A percentile compares a stretch with the other conserved stretches of the same genome.
Conservation (phyloP, 73 alveolate genomes). For the Paramecium caudatum region DNA sequence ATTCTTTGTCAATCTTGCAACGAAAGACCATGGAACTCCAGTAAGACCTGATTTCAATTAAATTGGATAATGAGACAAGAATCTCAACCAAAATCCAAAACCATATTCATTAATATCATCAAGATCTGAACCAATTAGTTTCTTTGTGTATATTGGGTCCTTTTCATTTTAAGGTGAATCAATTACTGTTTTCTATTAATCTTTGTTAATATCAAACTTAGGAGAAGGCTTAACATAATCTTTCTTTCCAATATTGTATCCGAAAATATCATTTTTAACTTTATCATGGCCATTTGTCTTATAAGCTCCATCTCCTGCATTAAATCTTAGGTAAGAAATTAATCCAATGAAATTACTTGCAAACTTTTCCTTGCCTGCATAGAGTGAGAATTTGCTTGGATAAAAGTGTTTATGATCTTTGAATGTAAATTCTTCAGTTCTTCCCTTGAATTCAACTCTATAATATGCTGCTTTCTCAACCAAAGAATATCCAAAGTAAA, state of each 20-base stretch:
- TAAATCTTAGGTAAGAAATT: neutral
- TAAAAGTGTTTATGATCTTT: slow-evolving; percentile 53
- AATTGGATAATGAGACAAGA: slow-evolving; percentile 28
- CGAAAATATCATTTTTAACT: slow-evolving; percentile 35
- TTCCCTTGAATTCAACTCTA: slow-evolving; percentile 23
- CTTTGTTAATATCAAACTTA: neutral
- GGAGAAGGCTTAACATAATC: slow-evolving; percentile 33
- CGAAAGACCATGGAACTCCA: slow-evolving; percentile 21
- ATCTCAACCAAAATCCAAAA: slow-evolving; percentile 48
- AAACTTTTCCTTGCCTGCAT: neutral
- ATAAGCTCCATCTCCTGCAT: slow-evolving; percentile 64
- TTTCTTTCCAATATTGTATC: slow-evolving; percentile 18
- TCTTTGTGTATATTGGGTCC: slow-evolving; percentile 34
- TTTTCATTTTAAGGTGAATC: slow-evolving; percentile 52
- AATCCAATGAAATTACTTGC: neutral
- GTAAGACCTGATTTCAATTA: slow-evolving; percentile 13
- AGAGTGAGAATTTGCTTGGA: slow-evolving; percentile 16
- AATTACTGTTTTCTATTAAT: slow-evolving; percentile 8
- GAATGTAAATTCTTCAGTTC: slow-evolving; percentile 25
- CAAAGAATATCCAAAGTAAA: slow-evolving; percentile 55
- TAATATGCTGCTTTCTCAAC: slow-evolving; percentile 15
- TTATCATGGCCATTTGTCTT: neutral
- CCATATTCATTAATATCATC: slow-evolving; percentile 56
- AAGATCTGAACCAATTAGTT: neutral
- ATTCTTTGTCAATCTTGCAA: slow-evolving; percentile 56